A percentile compares a stretch with the other conserved stretches of the same genome.
Conservation (phyloP, 176 grass and related monocot species). For the Carex kokanica region DNA sequence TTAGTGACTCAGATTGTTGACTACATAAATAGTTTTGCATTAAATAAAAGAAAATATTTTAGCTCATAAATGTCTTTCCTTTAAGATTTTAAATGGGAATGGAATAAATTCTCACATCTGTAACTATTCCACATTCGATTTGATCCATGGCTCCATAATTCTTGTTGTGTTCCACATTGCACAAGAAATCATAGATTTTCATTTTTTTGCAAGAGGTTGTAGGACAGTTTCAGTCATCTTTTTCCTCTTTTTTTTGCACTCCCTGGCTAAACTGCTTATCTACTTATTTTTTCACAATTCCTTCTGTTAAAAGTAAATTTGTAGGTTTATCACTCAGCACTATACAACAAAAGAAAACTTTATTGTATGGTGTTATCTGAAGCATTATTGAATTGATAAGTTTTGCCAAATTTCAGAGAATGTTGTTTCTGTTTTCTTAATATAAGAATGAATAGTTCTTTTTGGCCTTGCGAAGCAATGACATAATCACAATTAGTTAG, state of each 20-base stretch:
- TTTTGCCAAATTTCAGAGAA: not conserved
- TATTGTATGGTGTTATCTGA: not conserved
- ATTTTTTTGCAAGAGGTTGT: not conserved
- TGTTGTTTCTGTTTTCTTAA: not conserved
- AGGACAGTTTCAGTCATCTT: not conserved
- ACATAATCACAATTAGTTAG: not conserved
- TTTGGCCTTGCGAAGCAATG: not conserved
- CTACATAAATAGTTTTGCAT: not conserved
- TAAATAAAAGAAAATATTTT: not conserved
- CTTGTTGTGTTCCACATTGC: not conserved
- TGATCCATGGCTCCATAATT: not conserved
- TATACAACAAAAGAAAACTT: not conserved
- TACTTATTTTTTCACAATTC: not conserved
- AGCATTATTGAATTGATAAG: not conserved
- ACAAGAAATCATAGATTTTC: not conserved
- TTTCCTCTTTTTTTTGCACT: not conserved
- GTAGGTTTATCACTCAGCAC: not conserved
- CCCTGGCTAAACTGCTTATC: not conserved
- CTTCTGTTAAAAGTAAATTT: not conserved
- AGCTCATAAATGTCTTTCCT: not conserved
- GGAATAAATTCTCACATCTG: not conserved
- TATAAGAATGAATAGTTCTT: not conserved
- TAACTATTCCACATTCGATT: not conserved
- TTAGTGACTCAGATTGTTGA: not conserved
- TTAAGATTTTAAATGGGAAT: not conserved